phyloP scores from a whole-genome alignment of 1,284 basidiomycete genomes.

The Rhodofomes roseus region DNA sequence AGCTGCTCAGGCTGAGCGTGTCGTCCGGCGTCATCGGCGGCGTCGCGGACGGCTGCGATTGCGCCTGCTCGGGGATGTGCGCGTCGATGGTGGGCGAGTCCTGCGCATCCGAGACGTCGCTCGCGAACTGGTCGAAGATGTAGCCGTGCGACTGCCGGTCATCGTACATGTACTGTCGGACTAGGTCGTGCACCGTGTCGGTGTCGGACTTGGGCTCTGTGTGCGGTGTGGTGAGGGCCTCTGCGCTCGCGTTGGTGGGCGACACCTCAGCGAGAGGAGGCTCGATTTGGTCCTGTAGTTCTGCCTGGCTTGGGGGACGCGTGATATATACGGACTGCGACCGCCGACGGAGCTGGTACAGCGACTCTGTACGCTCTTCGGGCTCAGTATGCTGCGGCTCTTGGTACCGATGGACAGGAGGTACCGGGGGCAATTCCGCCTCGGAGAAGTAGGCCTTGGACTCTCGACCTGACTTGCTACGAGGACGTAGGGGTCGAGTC shows the following conservation, averaged over 20 bases:
- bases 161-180: conserved; percentile 27
- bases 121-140: conserved; percentile 16
- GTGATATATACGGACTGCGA: conserved; percentile 22
- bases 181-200: conserved; percentile 7
- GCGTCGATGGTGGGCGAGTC: conserved; percentile 10
- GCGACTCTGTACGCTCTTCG: conserved; percentile 11
- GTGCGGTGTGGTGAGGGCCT: conserved; percentile 2
- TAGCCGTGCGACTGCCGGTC: conserved; percentile 30
- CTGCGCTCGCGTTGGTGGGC: not conserved
- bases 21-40: conserved; percentile 33
- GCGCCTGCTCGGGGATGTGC: conserved; percentile 11
- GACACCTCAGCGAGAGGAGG: not conserved
- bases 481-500: conserved; percentile 22
- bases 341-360: conserved; percentile 26
- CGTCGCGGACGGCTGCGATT: conserved; percentile 17
- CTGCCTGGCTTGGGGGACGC: not conserved
- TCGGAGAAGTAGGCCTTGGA: conserved; percentile 25
- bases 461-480: conserved; percentile 18
- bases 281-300: not conserved
- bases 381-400: conserved; percentile 3
- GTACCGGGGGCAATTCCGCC: conserved; percentile 16
- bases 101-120: not conserved
- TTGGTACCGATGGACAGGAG: conserved; percentile 12
- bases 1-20: conserved; percentile 24
- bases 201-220: conserved; percentile 4